phyloP scores from a whole-genome alignment of 306 rosid species.

The Medicago arabica region DNA sequence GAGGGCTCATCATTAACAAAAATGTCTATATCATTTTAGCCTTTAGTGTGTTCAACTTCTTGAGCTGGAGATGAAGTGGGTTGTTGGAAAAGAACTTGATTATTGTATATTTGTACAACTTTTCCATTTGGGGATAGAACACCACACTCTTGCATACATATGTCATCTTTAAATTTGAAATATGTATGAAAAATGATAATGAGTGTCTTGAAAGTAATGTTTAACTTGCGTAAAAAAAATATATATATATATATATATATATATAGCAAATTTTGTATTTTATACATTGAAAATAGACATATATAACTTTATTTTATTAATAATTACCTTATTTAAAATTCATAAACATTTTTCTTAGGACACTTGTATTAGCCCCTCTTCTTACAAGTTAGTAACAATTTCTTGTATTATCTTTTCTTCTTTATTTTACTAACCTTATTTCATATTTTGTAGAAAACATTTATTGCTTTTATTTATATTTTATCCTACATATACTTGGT shows the following conservation, averaged over 20 bases:
- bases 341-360: neutral
- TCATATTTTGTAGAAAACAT: neutral
- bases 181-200: neutral
- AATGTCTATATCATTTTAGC: slow-evolving; percentile 28
- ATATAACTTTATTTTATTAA: neutral
- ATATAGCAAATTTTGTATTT: neutral
- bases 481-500: too few species aligned
- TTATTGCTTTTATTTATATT: neutral
- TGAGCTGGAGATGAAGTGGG: slow-evolving; percentile 28
- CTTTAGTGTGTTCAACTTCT: slow-evolving; percentile 28
- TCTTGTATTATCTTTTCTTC: neutral
- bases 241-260: too few species aligned
- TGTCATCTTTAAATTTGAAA: slow-evolving; percentile 3
- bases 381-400: neutral
- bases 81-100: slow-evolving; percentile 34
- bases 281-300: too few species aligned
- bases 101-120: slow-evolving; percentile 23
- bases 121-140: slow-evolving; percentile 37
- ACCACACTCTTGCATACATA: slow-evolving; percentile 24
- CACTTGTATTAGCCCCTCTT: neutral
- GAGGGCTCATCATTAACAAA: slow-evolving; percentile 11
- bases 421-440: neutral
- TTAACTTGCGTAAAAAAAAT: neutral
- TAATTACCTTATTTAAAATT: too few species aligned
- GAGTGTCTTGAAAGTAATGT: neutral